Base-by-base conservation (phyloP, 345 rosid species). In the Lepidium sativum region DNA sequence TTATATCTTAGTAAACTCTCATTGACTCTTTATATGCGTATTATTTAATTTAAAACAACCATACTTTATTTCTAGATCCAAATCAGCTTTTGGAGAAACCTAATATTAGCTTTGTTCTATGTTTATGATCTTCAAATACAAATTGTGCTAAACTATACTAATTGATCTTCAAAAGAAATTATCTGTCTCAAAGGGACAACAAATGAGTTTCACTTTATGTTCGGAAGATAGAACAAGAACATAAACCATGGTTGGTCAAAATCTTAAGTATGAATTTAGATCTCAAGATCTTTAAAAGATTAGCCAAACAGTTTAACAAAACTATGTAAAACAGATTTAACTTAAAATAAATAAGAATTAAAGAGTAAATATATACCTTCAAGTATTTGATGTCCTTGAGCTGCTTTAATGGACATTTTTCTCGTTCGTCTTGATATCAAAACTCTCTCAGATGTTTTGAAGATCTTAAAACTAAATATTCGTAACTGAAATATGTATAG, bases 311-410 rank as follows among this genome's bases (percentile, higher is more conserved):
- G 60, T 21, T 59, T 49, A 14, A 17, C n/a, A n/a, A 18, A 37
- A 10, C 7, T 3, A 67, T 55, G 17, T 20, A 43, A 66, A 33
- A 11, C 1, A 11, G 21, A 10, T 42, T 13, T 1, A 25, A 18
- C 2, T 40, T 39, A 3, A 4, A 38, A 39, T 4, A 1, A 43
- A 61, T 2, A 9, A 18, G 20, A 25, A 35, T 27, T 17, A 15
- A 25, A 34, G 42, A 17, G 11, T 21, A 11, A 40, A 8, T 33
- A 43, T 23, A n/a, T 71, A 71, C 75, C 75, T 71, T 40, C 32
- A 31, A 48, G 47, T 4, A 3, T 64, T 64, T 64, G 75, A 21
- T 47, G 58, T 55, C 63, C 75, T 47, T 71, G 70, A 71, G 45
- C 59, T 27, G 31, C 1, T 55, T 42, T 55, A 38, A 48, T 71